Evolutionary conservation across 768 basidiomycete genomes (phyloP), one percentile per base, ranked within the genome.

Genomic region (Tylopilus plumbeoviolaceoides): DNA sequence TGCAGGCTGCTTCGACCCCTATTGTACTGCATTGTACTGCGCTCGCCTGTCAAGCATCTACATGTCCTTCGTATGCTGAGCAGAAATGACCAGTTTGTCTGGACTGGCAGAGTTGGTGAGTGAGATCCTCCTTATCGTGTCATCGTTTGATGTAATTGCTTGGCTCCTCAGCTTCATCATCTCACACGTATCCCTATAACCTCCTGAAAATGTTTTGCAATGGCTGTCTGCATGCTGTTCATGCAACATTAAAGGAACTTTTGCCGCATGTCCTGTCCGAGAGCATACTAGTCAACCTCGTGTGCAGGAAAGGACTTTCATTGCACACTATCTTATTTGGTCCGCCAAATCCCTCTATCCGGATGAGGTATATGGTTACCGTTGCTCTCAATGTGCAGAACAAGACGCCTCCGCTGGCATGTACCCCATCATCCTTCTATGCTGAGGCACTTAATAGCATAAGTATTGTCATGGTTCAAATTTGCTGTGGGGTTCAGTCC

Each of bases 21-120:
- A 78, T 98, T 3, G 92, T 98, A 0, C 91, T 90, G 59, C 92
- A 95, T 60, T 87, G 87, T 58, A 86, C 88, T 0, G 91, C 91
- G 0, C 72, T 93, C 5, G 83, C 85, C 0, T n/a, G 72, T 85
- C 7, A 78, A 83, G 25, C 87, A 90, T 65, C 72, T 97, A 2
- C 93, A 98, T 60, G 78, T 91, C 0, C 69, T 95, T 15, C 75
- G 84, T 31, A 65, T 93, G 14, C 70, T 95, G 18, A 78, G 75
- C 47, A 81, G 86, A 51, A 90, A 83, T 44, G 87, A 88, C 36
- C 84, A 91, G 50, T 95, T 95, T 60, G 70, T 75, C 2, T 92
- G 91, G 89, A 77, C 80, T 43, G 80, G 78, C 30, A 92, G 88
- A 71, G 76, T 81, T 46, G 82, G 89, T 89, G 60, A 58, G 78